Evolutionary conservation across 106 monocot genomes (phyloP).

Genomic region (Acorus calamus): DNA sequence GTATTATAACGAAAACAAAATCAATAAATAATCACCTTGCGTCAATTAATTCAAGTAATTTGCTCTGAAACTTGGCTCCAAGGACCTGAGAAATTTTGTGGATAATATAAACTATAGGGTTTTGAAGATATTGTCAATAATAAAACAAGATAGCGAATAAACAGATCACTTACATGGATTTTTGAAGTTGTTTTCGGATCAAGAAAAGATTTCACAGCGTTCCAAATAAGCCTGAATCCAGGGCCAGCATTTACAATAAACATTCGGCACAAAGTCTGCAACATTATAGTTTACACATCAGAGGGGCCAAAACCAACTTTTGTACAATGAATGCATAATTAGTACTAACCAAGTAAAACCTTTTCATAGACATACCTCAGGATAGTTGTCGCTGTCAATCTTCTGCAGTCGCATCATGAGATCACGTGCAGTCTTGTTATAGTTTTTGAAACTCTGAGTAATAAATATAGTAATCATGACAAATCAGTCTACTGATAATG

Average conservation of each 20-base stretch:
- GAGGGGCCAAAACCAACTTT: too few relatives aligned
- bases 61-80: conserved; percentile 59
- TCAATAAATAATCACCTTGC: conserved; percentile 22
- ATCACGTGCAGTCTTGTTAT: conserved; percentile 70
- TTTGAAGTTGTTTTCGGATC: conserved; percentile 73
- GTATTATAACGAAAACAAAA: background rate
- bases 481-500: too few relatives aligned
- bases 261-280: conserved; percentile 51
- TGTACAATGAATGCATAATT: too few relatives aligned
- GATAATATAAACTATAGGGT: background rate
- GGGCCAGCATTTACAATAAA: conserved; percentile 73
- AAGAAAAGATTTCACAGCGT: conserved; percentile 65
- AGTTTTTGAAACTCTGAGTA: conserved; percentile 72
- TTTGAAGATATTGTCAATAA: background rate
- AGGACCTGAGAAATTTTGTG: conserved; percentile 32
- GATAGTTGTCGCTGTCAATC: conserved; percentile 76
- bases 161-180: conserved; percentile 38
- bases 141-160: background rate
- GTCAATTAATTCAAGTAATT: conserved; percentile 65
- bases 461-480: background rate
- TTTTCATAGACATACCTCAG: conserved; percentile 36
- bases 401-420: conserved; percentile 64
- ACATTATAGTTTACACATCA: background rate
- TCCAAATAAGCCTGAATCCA: conserved; percentile 70
- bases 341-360: too few relatives aligned